A percentile compares a stretch with the other conserved stretches of the same genome.
Evolutionary conservation across 768 basidiomycete genomes (phyloP).

Genomic region (Serendipita sp.): DNA sequence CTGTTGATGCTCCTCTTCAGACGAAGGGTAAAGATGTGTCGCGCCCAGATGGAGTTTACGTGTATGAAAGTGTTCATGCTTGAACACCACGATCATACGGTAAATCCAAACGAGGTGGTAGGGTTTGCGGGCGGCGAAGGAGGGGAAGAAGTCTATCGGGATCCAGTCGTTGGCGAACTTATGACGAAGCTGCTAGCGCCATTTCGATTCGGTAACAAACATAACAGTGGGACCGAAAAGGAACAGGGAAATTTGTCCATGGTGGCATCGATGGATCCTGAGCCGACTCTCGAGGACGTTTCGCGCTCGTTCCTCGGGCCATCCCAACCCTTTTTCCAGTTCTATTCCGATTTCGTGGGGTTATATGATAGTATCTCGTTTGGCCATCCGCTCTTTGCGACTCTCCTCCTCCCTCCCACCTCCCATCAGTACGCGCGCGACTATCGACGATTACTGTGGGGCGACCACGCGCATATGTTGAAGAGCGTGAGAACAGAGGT

Average conservation of each 20-base stretch:
- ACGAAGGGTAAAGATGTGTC: conserved; percentile 20
- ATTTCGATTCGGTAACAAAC: conserved; percentile 23
- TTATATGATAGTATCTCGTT: conserved; percentile 90
- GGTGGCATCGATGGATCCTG: background rate
- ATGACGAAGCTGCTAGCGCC: conserved; percentile 47
- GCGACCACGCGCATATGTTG: conserved; percentile 53
- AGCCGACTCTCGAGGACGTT: conserved; percentile 32
- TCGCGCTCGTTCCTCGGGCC: conserved; percentile 44
- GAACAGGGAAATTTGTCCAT: background rate
- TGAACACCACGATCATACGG: conserved; percentile 54
- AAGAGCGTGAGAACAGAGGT: conserved; percentile 39
- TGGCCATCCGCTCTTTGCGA: conserved; percentile 56
- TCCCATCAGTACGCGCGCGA: conserved; percentile 54
- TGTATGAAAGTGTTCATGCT: conserved; percentile 96
- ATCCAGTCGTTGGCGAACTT: conserved; percentile 38
- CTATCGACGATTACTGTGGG: conserved; percentile 74
- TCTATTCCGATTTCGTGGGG: conserved; percentile 78
- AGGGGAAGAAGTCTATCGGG: conserved; percentile 67
- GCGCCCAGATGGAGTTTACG: conserved; percentile 48
- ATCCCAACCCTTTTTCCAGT: conserved; percentile 76
- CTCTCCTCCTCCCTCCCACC: conserved; percentile 58
- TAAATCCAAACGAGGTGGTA: conserved; percentile 21
- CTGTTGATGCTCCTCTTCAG: conserved; percentile 43
- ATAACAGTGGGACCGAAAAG: conserved; percentile 12
- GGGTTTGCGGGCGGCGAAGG: background rate